Evolutionary conservation across 2,329 filamentous ascomycete species (phyloP), one percentile per base, ranked within the genome.

Genomic region (Hypoxylon sp.): DNA sequence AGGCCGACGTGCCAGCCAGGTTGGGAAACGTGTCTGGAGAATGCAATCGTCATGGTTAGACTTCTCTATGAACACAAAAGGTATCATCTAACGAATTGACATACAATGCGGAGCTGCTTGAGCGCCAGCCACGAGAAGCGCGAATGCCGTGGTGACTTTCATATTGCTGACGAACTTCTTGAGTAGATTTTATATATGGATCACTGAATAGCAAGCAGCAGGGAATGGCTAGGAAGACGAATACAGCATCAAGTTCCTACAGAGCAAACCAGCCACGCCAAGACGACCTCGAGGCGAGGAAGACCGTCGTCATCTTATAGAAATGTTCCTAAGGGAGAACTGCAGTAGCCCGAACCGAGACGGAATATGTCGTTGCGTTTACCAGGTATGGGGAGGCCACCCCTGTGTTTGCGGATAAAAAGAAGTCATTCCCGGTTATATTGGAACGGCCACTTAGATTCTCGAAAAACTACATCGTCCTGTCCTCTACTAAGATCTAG

Each of bases 21-120:
- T 77, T 74, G 23, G 76, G 76, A 62, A 78, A 77, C 6, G 76
- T 78, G 59, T 78, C 75, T 78, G 14, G 1, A 19, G 13, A 19
- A 17, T 5, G 23, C 34, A 25, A 30, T 4, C 2, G 14, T 5
- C 14, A 3, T 43, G 5, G 49, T 63, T 48, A 63, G 59, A 55
- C n/a, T 43, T 43, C 2, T 21, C 10, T 19, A 43, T 21, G 17
- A 19, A 45, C 6, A 14, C 10, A n/a, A n/a, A n/a, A n/a, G n/a
- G 13, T 19, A 17, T n/a, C 13, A 55, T 45, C 17, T 30, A 25
- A 34, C 17, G 19, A 46, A 21, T 45, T 61, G 14, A 73, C 75
- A 5, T 74, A 76, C 75, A 76, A 53, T 76, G 75, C 46, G 75
- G 74, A 63, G 75, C 75, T 6, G 74, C 75, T 55, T 73, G 71